Percentiles rank a stretch among this genome's conserved stretches.
These are phyloP conservation scores for Backusella westeae DNA, from an alignment of 192 early-diverging fungal genomes.

Conservation along the genomic window DNA sequence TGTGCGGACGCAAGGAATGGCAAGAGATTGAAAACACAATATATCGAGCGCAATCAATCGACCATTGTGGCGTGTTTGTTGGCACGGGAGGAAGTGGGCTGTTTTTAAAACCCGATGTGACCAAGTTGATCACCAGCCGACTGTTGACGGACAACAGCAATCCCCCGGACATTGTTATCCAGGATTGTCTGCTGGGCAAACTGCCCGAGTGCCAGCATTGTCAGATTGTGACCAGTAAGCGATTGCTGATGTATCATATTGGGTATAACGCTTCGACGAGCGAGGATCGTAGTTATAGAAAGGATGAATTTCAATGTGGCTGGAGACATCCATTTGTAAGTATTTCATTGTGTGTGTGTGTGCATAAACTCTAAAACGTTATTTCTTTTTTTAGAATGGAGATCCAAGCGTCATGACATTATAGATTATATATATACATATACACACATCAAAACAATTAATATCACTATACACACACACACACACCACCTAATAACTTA, in stretches of 20 bases:
- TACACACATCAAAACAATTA: not conserved
- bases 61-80: constrained; percentile 54
- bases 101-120: constrained; percentile 28
- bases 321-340: constrained; percentile 58
- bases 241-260: constrained; percentile 48
- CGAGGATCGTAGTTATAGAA: constrained; percentile 39
- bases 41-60: constrained; percentile 35
- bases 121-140: constrained; percentile 20
- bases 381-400: constrained; percentile 26
- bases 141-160: constrained; percentile 11
- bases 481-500: not conserved
- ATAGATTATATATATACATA: not conserved
- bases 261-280: constrained; percentile 54
- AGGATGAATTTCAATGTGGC: constrained; percentile 53
- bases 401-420: constrained; percentile 30
- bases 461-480: not conserved
- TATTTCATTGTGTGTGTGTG: not conserved
- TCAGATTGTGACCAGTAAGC: constrained; percentile 42
- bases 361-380: not conserved
- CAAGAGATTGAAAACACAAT: constrained; percentile 44
- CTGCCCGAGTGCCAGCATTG: constrained; percentile 43
- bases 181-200: constrained; percentile 49
- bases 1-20: constrained; percentile 45
- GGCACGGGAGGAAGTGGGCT: constrained; percentile 50
- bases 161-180: constrained; percentile 49